A percentile compares a stretch with the other conserved stretches of the same genome.
Evolutionary conservation across 192 early-diverging fungal species (phyloP).

Genomic region (Paraglomus occultum): DNA sequence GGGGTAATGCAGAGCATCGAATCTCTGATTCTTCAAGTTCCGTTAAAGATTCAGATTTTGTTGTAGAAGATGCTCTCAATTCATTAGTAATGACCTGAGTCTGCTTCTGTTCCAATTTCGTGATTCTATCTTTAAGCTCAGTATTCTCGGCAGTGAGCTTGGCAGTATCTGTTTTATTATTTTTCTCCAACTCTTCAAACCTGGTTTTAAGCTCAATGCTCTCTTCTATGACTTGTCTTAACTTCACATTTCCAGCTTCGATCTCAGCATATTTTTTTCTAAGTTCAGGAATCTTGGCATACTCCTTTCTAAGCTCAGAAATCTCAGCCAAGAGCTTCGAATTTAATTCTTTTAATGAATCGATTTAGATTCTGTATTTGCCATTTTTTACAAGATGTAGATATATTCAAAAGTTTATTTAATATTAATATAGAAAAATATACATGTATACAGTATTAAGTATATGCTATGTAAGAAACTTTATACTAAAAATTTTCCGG

Average conservation of each 20-base stretch:
- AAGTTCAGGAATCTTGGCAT: too few species aligned
- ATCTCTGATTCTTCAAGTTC: slow-evolving; percentile 22
- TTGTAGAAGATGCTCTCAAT: slow-evolving; percentile 16
- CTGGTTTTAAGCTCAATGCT: not conserved
- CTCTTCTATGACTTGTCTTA: not conserved
- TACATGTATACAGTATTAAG: too few species aligned
- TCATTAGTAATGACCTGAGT: not conserved
- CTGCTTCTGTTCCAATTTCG: slow-evolving; percentile 17
- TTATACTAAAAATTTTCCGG: too few species aligned
- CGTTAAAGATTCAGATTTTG: slow-evolving; percentile 21
- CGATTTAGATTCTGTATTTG: too few species aligned
- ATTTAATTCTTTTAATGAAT: too few species aligned
- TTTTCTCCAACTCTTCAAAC: slow-evolving; percentile 8
- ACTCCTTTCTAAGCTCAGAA: too few species aligned
- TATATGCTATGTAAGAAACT: too few species aligned
- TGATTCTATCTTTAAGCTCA: not conserved
- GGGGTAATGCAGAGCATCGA: slow-evolving; percentile 22
- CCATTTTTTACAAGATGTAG: too few species aligned
- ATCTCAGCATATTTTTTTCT: too few species aligned
- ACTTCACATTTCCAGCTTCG: not conserved
- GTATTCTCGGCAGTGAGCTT: slow-evolving; percentile 9
- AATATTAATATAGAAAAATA: too few species aligned
- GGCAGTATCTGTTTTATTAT: slow-evolving; percentile 7
- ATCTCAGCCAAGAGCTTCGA: too few species aligned
- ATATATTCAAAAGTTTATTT: too few species aligned